Base-by-base conservation (phyloP, 176 grass and related monocot species). In the Zizania latifolia region DNA sequence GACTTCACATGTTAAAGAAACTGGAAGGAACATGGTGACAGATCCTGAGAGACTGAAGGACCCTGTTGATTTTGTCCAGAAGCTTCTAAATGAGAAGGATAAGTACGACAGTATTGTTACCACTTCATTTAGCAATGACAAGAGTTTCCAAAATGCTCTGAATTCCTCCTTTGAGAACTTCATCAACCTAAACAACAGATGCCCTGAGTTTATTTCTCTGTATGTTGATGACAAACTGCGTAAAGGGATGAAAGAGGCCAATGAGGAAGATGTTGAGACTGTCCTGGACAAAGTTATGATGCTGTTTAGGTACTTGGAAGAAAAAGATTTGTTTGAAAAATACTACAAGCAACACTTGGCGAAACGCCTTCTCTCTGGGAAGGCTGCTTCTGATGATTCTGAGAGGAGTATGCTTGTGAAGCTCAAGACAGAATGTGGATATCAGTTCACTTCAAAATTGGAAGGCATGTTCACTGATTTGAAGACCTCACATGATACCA, bases 291-390 rank as follows among this genome's bases (percentile, higher is more conserved):
- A 88, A 75, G 92, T 94, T 51, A 88, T 94, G 88, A 90, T 86
- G 79, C 67, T 94, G 10, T 94, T 94, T 86, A 83, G 92, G 40
- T 94, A 91, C 78, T 84, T 94, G 76, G 85, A 94, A 69, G 92
- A 94, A 78, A 94, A 94, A 39, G 92, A 94, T 81, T 71, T 94
- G 17, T 94, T 94, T 62, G 92, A 94, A 50, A 94, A 94, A 66
- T 94, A 94, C 35, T 94, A 90, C 84, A 87, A 89, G 61, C 90
- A 93, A 36, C 90, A 93, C 82, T 83, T 89, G 66, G 92, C 92
- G 26, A 84, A 89, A 37, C 84, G 92, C 14, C 68, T 94, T 61
- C 76, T 94, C 10, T 86, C 82, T 81, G 82, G 80, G 35, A 96
- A 87, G 71, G 75, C 76, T 41, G 78, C 82, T 62, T 86, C 83